phyloP scores from a whole-genome alignment of 2,329 filamentous ascomycete species.

The Fusarium sp. region DNA sequence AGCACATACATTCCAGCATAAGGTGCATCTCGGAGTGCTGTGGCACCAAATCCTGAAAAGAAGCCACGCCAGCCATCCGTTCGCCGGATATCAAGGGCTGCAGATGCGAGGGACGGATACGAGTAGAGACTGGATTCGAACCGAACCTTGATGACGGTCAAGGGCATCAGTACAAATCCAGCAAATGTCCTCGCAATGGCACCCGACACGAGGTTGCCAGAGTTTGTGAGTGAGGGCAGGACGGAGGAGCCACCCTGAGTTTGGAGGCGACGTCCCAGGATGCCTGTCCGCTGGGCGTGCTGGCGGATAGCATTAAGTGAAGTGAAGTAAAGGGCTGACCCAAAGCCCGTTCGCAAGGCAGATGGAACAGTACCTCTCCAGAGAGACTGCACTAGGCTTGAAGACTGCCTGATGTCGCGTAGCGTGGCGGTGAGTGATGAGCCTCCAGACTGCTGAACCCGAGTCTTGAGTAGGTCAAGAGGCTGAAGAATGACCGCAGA shows the following conservation, averaged over 20 bases:
- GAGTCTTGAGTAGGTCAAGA: conserved; percentile 94
- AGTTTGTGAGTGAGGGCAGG: conserved; percentile 83
- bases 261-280: conserved; percentile 37
- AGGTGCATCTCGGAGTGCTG: conserved; percentile 91
- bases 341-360: conserved; percentile 91
- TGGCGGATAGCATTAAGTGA: conserved; percentile 86
- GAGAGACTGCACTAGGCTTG: conserved; percentile 73
- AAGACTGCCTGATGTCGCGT: conserved; percentile 62
- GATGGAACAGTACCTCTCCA: conserved; percentile 96
- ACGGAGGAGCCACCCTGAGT: conserved; percentile 67
- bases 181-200: conserved; percentile 86
- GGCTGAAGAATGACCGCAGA: conserved; percentile 94
- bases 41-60: conserved; percentile 94
- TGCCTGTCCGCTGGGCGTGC: conserved; percentile 54
- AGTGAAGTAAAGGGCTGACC: conserved; percentile 94
- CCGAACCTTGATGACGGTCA: conserved; percentile 96
- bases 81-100: conserved; percentile 77
- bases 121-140: conserved; percentile 90
- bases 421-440: conserved; percentile 65
- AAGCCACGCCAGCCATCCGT: conserved; percentile 84
- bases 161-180: conserved; percentile 92
- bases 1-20: conserved; percentile 96
- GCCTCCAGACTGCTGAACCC: conserved; percentile 86
- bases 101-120: conserved; percentile 80
- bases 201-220: conserved; percentile 86